Evolutionary conservation across 2,329 filamentous ascomycete genomes (phyloP), one percentile per base, ranked within the genome.

Genomic region (Zymoseptoria pseudotritici): DNA sequence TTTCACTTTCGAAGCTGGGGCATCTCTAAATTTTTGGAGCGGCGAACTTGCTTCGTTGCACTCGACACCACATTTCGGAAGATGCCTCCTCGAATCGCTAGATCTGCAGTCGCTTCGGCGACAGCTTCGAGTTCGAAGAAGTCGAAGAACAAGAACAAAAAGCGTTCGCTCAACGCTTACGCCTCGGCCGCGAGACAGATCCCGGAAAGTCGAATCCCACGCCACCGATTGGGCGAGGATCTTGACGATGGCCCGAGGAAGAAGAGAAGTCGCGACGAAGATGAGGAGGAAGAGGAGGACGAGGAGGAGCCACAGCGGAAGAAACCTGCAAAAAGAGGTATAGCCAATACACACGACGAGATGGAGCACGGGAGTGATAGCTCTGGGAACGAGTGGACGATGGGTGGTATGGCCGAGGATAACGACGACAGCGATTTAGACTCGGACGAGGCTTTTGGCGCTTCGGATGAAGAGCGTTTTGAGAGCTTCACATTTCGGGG

Each of bases 391-490:
- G 86, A 89, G 70, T 96, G 91, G 91, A 86, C 82, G 55, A 79
- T 96, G 55, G 91, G 92, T 24, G 78, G 85, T 54, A 53, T 72
- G 52, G 84, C 87, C 21, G 83, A 82, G 54, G 83, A 82, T 52
- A 85, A 87, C 57, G 82, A 88, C 63, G 87, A 89, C 67, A 85
- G 83, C 58, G 85, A 88, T 63, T 77, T 90, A 58, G 86, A 89
- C 71, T 87, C 84, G 65, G 86, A 89, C 71, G 90, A 95, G 69
- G 92, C 93, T 2, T 91, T 96, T 79, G 90, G 91, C 3, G 87
- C 90, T 65, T 94, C 90, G 68, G 92, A 96, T 69, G 87, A 94
- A 69, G 92, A 96, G 71, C 83, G 82, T 63, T 95, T 96, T 65
- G 85, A 91, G 64, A 89, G 86, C 10, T 95, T 87, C 68, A 83